Conservation (phyloP, 352 stramenopile genomes). For the Pythium insidiosum region DNA sequence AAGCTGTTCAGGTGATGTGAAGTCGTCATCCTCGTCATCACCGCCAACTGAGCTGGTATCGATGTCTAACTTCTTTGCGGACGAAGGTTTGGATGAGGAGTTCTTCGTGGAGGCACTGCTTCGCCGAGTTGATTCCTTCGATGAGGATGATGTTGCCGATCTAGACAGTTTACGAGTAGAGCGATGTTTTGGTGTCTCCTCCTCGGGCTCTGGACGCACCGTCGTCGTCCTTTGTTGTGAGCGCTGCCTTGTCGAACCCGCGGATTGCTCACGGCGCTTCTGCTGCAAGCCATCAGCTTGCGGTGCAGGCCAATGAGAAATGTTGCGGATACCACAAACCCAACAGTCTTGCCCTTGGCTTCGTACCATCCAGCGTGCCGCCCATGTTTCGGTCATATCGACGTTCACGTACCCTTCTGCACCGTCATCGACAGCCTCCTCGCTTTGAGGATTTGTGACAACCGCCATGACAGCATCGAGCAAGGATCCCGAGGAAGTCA, state of each 20-base stretch:
- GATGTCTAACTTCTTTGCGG: too few relatives aligned
- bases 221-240: too few relatives aligned
- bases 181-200: too few relatives aligned
- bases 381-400: slow-evolving; percentile 56
- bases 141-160: too few relatives aligned
- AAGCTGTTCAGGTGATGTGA: too few relatives aligned
- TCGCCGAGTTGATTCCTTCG: background rate
- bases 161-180: too few relatives aligned
- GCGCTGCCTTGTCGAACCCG: background rate
- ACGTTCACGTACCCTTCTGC: slow-evolving; percentile 64
- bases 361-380: slow-evolving; percentile 60
- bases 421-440: slow-evolving; percentile 39
- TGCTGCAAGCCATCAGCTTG: too few relatives aligned
- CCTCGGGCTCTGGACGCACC: too few relatives aligned
- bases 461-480: slow-evolving; percentile 59
- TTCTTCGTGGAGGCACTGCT: background rate
- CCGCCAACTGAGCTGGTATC: too few relatives aligned
- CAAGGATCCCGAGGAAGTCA: slow-evolving; percentile 1
- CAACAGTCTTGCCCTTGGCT: slow-evolving; percentile 49
- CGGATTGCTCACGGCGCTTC: background rate
- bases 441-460: slow-evolving; percentile 51
- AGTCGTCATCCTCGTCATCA: slow-evolving; percentile 5
- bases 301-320: slow-evolving; percentile 38
- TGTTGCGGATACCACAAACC: slow-evolving; percentile 72
- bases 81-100: too few relatives aligned